A percentile compares a stretch with the other conserved stretches of the same genome.
These are phyloP conservation scores for Globisporangium nunn DNA, from an alignment of 352 stramenopile species.

Conservation along the genomic window DNA sequence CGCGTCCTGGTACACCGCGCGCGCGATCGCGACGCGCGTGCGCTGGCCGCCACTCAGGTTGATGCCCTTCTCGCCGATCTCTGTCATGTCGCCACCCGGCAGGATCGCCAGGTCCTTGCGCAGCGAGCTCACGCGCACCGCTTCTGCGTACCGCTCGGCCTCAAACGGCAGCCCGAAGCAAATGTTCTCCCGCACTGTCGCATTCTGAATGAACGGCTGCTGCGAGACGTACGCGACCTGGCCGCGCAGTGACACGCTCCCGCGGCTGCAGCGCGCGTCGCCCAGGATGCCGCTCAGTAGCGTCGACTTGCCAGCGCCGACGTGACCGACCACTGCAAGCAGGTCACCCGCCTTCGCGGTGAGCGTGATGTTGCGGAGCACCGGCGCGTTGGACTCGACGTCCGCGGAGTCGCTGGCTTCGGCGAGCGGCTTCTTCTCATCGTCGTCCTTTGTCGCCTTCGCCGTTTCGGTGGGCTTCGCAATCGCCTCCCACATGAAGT, in stretches of 20 bases:
- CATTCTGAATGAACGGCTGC: constrained; percentile 52
- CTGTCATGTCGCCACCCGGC: constrained; percentile 90
- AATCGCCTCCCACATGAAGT: constrained; percentile 63
- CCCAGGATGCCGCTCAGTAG: constrained; percentile 37
- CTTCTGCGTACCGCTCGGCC: constrained; percentile 26
- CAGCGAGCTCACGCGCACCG: constrained; percentile 63
- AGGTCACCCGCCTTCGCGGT: constrained; percentile 69
- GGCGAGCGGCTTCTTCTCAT: constrained; percentile 12
- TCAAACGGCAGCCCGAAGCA: constrained; percentile 37
- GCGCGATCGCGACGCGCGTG: constrained; percentile 88
- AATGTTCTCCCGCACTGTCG: constrained; percentile 44
- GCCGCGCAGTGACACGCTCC: constrained; percentile 23
- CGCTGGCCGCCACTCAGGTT: constrained; percentile 97
- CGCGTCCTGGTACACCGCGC: constrained; percentile 90
- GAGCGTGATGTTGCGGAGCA: constrained; percentile 57
- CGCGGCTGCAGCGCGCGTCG: constrained; percentile 22
- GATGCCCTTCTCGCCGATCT: constrained; percentile 98
- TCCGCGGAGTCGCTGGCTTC: not conserved
- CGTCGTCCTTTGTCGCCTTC: constrained; percentile 1
- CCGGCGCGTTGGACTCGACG: constrained; percentile 20
- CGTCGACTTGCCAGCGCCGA: constrained; percentile 81
- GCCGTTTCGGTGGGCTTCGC: constrained; percentile 4
- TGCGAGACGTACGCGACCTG: constrained; percentile 50
- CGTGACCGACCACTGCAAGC: constrained; percentile 58
- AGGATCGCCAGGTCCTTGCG: constrained; percentile 87